A percentile compares a stretch with the other conserved stretches of the same genome.
Conservation (phyloP, 2,329 filamentous ascomycete genomes). For the Immersiporthe knoxdaviesiana region DNA sequence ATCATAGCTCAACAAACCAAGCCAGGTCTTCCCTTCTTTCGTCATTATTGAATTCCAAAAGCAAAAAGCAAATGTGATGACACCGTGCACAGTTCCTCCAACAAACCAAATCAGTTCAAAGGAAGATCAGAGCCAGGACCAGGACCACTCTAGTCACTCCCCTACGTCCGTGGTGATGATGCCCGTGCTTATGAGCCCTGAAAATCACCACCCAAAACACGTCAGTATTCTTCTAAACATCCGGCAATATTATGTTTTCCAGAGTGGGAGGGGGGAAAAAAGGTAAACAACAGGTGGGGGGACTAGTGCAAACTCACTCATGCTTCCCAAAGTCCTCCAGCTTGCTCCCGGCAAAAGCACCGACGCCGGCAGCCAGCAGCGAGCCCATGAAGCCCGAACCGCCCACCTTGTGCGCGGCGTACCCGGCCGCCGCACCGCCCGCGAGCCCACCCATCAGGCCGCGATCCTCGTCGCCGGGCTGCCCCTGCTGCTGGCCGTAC, state of each 20-base stretch:
- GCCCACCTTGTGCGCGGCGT: constrained; percentile 56
- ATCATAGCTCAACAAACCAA: not conserved
- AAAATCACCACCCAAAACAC: no score
- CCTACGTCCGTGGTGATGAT: constrained; percentile 25
- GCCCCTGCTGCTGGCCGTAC: constrained; percentile 6
- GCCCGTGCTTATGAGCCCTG: no score
- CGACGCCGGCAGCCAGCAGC: constrained; percentile 49
- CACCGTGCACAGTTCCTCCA: not conserved
- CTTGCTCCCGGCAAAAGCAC: constrained; percentile 59
- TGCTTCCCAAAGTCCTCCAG: constrained; percentile 54
- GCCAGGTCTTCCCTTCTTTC: not conserved
- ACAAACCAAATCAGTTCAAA: not conserved
- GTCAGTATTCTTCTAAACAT: not conserved
- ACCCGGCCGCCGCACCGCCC: constrained; percentile 58
- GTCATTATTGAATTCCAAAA: not conserved
- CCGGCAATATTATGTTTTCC: not conserved
- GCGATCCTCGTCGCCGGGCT: constrained; percentile 49
- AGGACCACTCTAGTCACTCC: constrained; percentile 15
- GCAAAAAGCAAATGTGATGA: not conserved
- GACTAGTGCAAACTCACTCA: constrained; percentile 16
- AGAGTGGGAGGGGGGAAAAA: not conserved
- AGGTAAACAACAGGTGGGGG: not conserved
- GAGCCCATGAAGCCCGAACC: constrained; percentile 16
- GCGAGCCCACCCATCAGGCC: constrained; percentile 58
- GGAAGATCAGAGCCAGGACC: no score